These are phyloP conservation scores for Hypoxylon perforatum DNA, from an alignment of 495 filamentous ascomycete genomes.

Conservation along the genomic window DNA sequence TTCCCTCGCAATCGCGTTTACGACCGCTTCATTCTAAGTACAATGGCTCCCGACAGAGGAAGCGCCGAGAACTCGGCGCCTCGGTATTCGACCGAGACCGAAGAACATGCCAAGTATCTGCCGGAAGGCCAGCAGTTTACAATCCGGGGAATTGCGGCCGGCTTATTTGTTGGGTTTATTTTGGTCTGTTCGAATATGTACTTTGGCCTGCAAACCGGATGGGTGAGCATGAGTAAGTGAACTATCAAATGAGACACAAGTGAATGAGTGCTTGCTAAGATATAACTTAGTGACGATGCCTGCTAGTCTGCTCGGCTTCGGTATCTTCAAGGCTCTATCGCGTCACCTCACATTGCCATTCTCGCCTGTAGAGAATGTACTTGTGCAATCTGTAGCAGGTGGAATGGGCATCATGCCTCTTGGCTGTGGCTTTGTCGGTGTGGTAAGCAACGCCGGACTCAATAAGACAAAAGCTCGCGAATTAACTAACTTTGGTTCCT, in stretches of 20 bases:
- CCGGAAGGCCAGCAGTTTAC: conserved; percentile 77
- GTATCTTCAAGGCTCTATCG: conserved; percentile 85
- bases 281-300: conserved; percentile 76
- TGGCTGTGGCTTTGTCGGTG: conserved; percentile 94
- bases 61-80: conserved; percentile 21
- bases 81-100: conserved; percentile 23
- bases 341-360: conserved; percentile 80
- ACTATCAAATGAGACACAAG: neutral
- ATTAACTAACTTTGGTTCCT: conserved; percentile 41
- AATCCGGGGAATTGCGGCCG: conserved; percentile 79
- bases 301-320: conserved; percentile 93
- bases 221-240: conserved; percentile 65
- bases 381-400: conserved; percentile 96
- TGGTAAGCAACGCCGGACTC: conserved; percentile 46
- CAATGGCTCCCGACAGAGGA: conserved; percentile 45
- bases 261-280: conserved; percentile 3
- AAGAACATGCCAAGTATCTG: conserved; percentile 39
- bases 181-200: conserved; percentile 77
- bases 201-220: conserved; percentile 97
- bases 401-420: conserved; percentile 97
- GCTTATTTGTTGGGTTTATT: conserved; percentile 90
- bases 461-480: neutral
- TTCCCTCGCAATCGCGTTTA: conserved; percentile 6
- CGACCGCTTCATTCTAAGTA: neutral
- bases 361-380: conserved; percentile 94